A percentile compares a stretch with the other conserved stretches of the same genome.
phyloP scores from a whole-genome alignment of 139 green algal genomes.

The Closterium sp. region DNA sequence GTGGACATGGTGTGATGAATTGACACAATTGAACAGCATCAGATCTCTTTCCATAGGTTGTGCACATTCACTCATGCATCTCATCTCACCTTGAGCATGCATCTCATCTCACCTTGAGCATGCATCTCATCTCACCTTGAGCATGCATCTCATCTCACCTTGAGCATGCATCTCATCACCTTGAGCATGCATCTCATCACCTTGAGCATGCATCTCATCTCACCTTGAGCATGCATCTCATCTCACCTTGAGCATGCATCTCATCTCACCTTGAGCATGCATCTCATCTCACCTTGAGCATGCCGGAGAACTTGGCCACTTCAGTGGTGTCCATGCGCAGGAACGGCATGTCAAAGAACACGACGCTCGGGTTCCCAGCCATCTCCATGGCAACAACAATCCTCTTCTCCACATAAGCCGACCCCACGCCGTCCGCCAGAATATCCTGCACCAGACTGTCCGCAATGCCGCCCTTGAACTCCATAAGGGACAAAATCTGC shows the following conservation, averaged over 20 bases:
- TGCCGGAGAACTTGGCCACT: neutral
- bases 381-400: slow-evolving; percentile 1
- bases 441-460: neutral
- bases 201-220: too few relatives aligned
- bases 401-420: neutral
- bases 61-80: too few relatives aligned
- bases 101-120: neutral
- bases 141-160: too few relatives aligned
- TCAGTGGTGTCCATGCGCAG: neutral
- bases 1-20: neutral
- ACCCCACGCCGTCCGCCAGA: neutral
- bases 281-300: neutral
- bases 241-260: too few relatives aligned
- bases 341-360: neutral
- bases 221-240: too few relatives aligned
- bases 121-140: too few relatives aligned
- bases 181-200: too few relatives aligned
- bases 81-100: too few relatives aligned
- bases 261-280: too few relatives aligned
- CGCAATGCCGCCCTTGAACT: neutral
- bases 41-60: too few relatives aligned
- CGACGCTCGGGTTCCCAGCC: neutral
- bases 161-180: too few relatives aligned
- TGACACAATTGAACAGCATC: neutral
- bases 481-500: neutral